Base-by-base conservation (phyloP, 179 eudicot species). In the Sideroxylon spinosum region DNA sequence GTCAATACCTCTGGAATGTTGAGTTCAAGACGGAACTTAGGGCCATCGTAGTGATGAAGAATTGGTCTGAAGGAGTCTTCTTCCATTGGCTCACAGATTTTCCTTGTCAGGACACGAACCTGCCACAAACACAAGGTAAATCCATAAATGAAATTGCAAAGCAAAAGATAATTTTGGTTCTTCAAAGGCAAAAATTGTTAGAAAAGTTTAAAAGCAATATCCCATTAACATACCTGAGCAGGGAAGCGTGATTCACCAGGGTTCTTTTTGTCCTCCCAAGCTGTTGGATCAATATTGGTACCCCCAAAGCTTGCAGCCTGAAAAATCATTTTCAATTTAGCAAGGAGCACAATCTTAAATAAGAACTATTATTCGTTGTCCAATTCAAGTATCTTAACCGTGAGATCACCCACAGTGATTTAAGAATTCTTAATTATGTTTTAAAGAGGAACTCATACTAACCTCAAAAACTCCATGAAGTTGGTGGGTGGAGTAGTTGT, bases 191-290 rank as follows among this genome's bases (percentile, higher is more conserved):
- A 52, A 14, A 26, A 25, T 6, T 23, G 60, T 5, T n/a, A 68
- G 17, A n/a, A 48, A 68, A 19, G 55, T 20, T 1, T 1, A 13
- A 62, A 37, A 37, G 44, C 44, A 37, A 37, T 37, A 37, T 76
- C 48, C 23, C 64, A 7, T 22, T 26, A 25, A 44, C 79, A 17
- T 76, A 94, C 98, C 96, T 95, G 99, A 79, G 98, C 99, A 84
- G 99, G 98, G 85, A 95, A 95, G 32, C 98, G 92, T 3, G 98
- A 93, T 86, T 95, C 99, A 9, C 98, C 96, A 28, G 83, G 89
- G 84, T 93, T 92, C 88, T 95, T 95, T 81, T 95, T 93, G 85
- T 95, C 99, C 84, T 95, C 99, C 99, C 99, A 95, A 7, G 99
- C 99, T 28, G 90, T 78, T 12, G 98, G 94, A 84, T 95, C 99